Evolutionary conservation across 1,284 basidiomycete genomes (phyloP), one percentile per base, ranked within the genome.

Genomic region (Wolfiporia cocos): DNA sequence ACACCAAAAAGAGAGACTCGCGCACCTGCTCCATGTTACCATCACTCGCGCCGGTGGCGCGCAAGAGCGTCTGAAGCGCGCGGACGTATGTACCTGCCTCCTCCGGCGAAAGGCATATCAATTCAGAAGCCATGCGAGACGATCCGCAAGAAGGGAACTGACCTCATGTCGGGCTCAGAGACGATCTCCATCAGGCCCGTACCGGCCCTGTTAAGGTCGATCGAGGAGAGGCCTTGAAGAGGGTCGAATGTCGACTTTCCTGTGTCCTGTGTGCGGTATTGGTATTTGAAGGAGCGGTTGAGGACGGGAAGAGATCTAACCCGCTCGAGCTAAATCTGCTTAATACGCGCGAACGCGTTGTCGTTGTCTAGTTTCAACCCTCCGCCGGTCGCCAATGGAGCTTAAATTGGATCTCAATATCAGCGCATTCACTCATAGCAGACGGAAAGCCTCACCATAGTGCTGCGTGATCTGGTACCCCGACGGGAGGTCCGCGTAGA

Each of bases 401-500:
- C 92, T 81, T n/a, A n/a, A n/a, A 57, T 2, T 18, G 11, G n/a
- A n/a, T n/a, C n/a, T n/a, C n/a, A n/a, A n/a, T n/a, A n/a, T n/a
- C n/a, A n/a, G n/a, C n/a, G n/a, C n/a, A n/a, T n/a, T n/a, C n/a
- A n/a, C n/a, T n/a, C 33, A 20, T 37, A 36, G 30, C 14, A 10
- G 1, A 21, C 10, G 26, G 26, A n/a, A 20, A n/a, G 15, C 56
- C 77, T 43, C 42, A 86, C 86, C 73, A 62, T 98, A 97, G 52
- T 92, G 87, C 58, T 98, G 95, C 0, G 95, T 98, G 49, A 98
- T 95, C 66, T 99, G 96, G 64, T 94, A 99, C 0, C 94, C 95
- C 3, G 86, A 73, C 0, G 96, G 92, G 23, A 97, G 75, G 64
- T 99, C 95, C 1, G 91, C 79, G 60, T 99, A 99, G 64, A 98